Evolutionary conservation across 2,329 filamentous ascomycete genomes (phyloP).

Genomic region (Pyrenophora tritici-repentis): DNA sequence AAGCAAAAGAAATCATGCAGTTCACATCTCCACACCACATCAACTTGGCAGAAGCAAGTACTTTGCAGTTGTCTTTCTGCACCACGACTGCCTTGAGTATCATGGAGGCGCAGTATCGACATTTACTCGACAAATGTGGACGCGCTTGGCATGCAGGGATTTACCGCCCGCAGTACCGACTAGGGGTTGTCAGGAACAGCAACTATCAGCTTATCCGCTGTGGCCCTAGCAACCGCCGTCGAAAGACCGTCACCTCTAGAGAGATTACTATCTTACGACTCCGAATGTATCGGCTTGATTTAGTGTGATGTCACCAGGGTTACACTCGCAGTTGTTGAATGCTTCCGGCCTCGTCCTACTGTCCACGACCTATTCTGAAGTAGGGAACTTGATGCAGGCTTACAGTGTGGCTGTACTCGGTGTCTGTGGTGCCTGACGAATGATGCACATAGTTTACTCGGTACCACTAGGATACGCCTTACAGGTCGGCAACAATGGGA

Average conservation of each 20-base stretch:
- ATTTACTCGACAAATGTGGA: neutral
- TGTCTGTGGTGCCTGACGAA: neutral
- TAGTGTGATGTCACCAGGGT: too few relatives aligned
- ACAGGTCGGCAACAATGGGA: too few relatives aligned
- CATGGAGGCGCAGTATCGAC: neutral
- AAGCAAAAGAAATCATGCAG: constrained; percentile 5
- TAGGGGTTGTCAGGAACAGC: constrained; percentile 8
- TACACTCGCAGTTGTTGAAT: too few relatives aligned
- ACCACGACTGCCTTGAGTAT: neutral
- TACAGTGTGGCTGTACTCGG: too few relatives aligned
- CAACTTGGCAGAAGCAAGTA: neutral
- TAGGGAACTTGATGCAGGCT: too few relatives aligned
- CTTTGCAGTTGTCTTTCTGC: neutral
- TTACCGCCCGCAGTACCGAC: neutral
- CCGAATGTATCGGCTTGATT: too few relatives aligned
- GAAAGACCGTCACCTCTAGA: too few relatives aligned
- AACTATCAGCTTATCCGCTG: constrained; percentile 6
- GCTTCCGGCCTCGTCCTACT: too few relatives aligned
- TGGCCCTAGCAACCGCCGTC: neutral
- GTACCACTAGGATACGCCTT: neutral
- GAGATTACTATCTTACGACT: too few relatives aligned
- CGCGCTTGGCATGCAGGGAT: constrained; percentile 11
- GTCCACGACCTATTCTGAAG: too few relatives aligned
- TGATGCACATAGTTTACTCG: neutral
- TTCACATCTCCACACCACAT: neutral